A percentile compares a stretch with the other conserved stretches of the same genome.
Conservation (phyloP, 208 protist species). For the Acanthamoeba royreba region DNA sequence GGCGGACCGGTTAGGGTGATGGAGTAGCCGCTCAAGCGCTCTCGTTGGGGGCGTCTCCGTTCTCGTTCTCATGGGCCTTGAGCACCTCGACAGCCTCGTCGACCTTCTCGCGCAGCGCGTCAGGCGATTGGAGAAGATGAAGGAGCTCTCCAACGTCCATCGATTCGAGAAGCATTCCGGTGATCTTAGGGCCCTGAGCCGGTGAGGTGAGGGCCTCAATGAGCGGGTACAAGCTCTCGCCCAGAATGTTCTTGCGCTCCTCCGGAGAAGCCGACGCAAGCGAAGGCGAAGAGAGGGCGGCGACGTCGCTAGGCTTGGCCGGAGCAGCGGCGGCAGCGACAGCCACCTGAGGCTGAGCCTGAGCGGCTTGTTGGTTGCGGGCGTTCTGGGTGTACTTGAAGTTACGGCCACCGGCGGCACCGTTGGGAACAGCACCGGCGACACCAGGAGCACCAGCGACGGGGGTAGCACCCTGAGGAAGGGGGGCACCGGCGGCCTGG, state of each 20-base stretch:
- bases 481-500: not conserved
- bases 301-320: not conserved
- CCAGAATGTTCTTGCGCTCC: slow-evolving; percentile 62
- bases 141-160: slow-evolving; percentile 82
- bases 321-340: not conserved
- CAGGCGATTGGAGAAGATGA: slow-evolving; percentile 90
- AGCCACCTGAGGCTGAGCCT: not conserved
- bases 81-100: slow-evolving; percentile 94
- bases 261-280: slow-evolving; percentile 10
- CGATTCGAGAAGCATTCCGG: slow-evolving; percentile 98
- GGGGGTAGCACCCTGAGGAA: not conserved
- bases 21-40: not conserved
- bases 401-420: not conserved
- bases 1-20: too few relatives aligned
- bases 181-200: slow-evolving; percentile 95
- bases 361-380: slow-evolving; percentile 16
- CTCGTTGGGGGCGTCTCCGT: slow-evolving; percentile 2
- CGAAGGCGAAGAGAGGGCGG: not conserved
- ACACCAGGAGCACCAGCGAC: not conserved
- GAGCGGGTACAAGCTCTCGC: slow-evolving; percentile 62
- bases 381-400: slow-evolving; percentile 45
- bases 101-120: slow-evolving; percentile 92
- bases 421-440: not conserved
- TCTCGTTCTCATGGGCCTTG: slow-evolving; percentile 55
- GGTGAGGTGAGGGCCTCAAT: slow-evolving; percentile 73